These are phyloP conservation scores for Colletotrichum lentis DNA, from an alignment of 2,329 filamentous ascomycete genomes.

Conservation along the genomic window DNA sequence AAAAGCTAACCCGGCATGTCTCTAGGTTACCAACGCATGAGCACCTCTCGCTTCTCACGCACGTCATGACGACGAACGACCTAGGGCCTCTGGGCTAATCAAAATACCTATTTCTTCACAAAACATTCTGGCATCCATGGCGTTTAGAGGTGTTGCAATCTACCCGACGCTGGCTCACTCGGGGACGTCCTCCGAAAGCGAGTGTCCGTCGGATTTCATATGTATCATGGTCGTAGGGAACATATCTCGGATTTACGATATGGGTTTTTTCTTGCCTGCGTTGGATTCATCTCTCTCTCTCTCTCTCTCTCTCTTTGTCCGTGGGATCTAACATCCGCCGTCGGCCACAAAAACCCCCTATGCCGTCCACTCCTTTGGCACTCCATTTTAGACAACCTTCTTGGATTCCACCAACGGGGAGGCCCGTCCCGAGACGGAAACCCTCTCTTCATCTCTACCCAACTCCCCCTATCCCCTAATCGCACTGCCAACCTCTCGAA, in stretches of 20 bases:
- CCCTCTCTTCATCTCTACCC: background rate
- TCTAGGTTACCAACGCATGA: slow-evolving; percentile 68
- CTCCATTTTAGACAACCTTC: slow-evolving; percentile 24
- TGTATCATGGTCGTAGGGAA: slow-evolving; percentile 49
- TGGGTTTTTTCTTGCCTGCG: slow-evolving; percentile 25
- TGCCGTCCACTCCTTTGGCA: slow-evolving; percentile 52
- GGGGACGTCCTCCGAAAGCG: slow-evolving; percentile 31
- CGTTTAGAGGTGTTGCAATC: slow-evolving; percentile 46
- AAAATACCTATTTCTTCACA: slow-evolving; percentile 43
- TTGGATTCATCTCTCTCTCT: slow-evolving; percentile 26
- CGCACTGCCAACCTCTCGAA: slow-evolving; percentile 1
- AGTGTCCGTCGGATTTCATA: slow-evolving; percentile 38
- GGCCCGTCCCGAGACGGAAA: slow-evolving; percentile 23
- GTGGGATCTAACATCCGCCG: slow-evolving; percentile 43
- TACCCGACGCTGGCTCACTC: slow-evolving; percentile 33
- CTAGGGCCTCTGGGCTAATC: slow-evolving; percentile 37
- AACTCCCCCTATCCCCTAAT: background rate
- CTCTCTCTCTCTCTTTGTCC: slow-evolving; percentile 34
- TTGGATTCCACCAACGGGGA: slow-evolving; percentile 28
- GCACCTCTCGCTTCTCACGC: slow-evolving; percentile 40
- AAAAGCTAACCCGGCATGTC: background rate
- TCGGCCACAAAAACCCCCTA: slow-evolving; percentile 41
- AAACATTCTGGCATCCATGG: slow-evolving; percentile 53
- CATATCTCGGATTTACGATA: slow-evolving; percentile 41
- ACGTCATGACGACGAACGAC: slow-evolving; percentile 50